Base-by-base conservation (phyloP, 1,284 basidiomycete species). In the Gymnopus androsaceus region DNA sequence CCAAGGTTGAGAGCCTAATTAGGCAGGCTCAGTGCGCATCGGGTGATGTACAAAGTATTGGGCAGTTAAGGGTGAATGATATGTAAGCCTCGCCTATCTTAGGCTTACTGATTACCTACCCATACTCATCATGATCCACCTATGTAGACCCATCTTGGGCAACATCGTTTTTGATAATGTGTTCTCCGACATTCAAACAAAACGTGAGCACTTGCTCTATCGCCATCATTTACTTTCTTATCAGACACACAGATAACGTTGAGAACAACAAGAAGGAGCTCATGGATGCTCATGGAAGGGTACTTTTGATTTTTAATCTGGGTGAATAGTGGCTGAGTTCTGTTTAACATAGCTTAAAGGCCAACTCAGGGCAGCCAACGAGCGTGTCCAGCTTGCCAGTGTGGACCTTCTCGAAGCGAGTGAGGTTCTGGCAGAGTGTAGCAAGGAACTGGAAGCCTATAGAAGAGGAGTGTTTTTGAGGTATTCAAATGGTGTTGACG, bases 141-240 rank as follows among this genome's bases (percentile, higher is more conserved):
- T 19, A 4, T 4, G 19, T 42, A 74, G 71, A 45, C 69, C 69
- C 12, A 61, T 75, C 36, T 56, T 75, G 38, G 68, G 67, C 53
- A 74, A 76, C 57, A 68, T 76, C n/a, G 69, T 76, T 56, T 76
- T 76, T 56, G 75, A 76, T 56, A 73, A 75, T 57, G 65, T 75
- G 19, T 73, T 72, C 59, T 70, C 73, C 14, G 74, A 76, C 61
- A 64, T 70, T 61, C 66, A 65, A 37, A 74, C 75, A 60, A 71
- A 74, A 57, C 67, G 75, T 77, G 54, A 57, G 64, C 65, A 5
- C 34, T 37, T 46, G 6, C 49, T 40, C 19, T 21, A 30, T 41
- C 47, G 42, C 42, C n/a, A 23, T 50, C 40, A 37, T 9, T 21
- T 55, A 28, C 28, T 46, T 46, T 19, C 5, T 25, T 27, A 4